A percentile compares a stretch with the other conserved stretches of the same genome.
These are phyloP conservation scores for Fusarium hostae DNA, from an alignment of 2,329 filamentous ascomycete genomes.

Conservation along the genomic window DNA sequence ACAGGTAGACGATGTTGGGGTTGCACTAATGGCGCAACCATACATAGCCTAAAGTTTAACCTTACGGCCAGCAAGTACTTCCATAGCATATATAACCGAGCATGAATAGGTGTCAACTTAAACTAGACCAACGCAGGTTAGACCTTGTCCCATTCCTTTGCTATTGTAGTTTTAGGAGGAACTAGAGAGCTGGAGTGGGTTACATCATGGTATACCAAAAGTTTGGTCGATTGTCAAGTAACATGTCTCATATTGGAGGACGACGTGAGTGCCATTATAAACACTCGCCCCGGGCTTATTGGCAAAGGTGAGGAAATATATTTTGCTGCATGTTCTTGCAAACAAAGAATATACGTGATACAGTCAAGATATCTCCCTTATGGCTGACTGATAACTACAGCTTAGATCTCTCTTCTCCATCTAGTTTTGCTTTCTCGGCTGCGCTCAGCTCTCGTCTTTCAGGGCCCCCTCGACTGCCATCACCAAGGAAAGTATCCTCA, in stretches of 20 bases:
- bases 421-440: constrained; percentile 9
- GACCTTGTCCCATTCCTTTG: fast-evolving
- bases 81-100: too few relatives aligned
- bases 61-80: too few relatives aligned
- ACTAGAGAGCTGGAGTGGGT: too few relatives aligned
- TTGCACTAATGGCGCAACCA: neutral
- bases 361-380: neutral
- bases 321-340: too few relatives aligned
- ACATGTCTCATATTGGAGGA: neutral
- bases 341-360: neutral
- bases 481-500: constrained; percentile 24
- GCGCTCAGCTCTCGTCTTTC: constrained; percentile 11
- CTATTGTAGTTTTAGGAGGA: neutral
- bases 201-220: too few relatives aligned
- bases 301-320: too few relatives aligned
- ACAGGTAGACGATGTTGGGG: neutral
- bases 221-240: too few relatives aligned
- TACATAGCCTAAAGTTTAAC: too few relatives aligned
- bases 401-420: neutral
- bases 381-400: neutral
- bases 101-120: neutral
- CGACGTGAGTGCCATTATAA: neutral
- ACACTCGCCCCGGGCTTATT: neutral
- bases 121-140: too few relatives aligned
- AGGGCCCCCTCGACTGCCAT: constrained; percentile 35